Base-by-base conservation (phyloP, 139 green algal species). In the Chlorella sp. region DNA sequence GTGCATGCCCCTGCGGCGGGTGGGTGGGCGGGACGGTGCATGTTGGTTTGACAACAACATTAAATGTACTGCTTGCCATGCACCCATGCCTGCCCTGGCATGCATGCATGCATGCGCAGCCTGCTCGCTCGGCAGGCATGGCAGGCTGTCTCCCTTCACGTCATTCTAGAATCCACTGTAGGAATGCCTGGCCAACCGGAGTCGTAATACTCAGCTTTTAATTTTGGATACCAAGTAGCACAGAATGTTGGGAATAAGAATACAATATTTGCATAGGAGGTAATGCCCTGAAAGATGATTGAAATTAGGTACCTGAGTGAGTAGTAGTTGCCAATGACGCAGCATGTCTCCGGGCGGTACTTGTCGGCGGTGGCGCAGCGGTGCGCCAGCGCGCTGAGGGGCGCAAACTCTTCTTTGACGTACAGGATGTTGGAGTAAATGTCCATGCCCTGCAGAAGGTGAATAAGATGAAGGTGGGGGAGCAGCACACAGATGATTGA, bases 271-370 rank as follows among this genome's bases (percentile, higher is more conserved):
- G n/a, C n/a, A n/a, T n/a, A n/a, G n/a, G n/a, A n/a, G n/a, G n/a
- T n/a, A n/a, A n/a, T n/a, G n/a, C n/a, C n/a, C n/a, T n/a, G n/a
- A n/a, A n/a, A n/a, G n/a, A n/a, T n/a, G n/a, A n/a, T n/a, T n/a
- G n/a, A n/a, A n/a, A n/a, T n/a, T n/a, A n/a, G n/a, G n/a, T 94
- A 91, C 39, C 94, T 91, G 82, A 95, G 93, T 81, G 95, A 98
- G 95, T 98, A 99, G 94, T 99, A 99, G 95, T 99, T 99, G 76
- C 98, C 98, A 34, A 98, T 94, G 78, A 99, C 95, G 92, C 96
- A 99, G 93, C 97, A 99, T 28, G 96, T 97, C 89, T 99, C 97
- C 0, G 98, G 96, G 1, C 94, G 92, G 94, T 98, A 99, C 91
- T 98, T 98, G 93, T 99, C 96, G 0, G 92, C 97, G 11, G 91